These are phyloP conservation scores for Oryza meyeriana DNA, from an alignment of 176 grass and related monocot genomes.

Conservation along the genomic window DNA sequence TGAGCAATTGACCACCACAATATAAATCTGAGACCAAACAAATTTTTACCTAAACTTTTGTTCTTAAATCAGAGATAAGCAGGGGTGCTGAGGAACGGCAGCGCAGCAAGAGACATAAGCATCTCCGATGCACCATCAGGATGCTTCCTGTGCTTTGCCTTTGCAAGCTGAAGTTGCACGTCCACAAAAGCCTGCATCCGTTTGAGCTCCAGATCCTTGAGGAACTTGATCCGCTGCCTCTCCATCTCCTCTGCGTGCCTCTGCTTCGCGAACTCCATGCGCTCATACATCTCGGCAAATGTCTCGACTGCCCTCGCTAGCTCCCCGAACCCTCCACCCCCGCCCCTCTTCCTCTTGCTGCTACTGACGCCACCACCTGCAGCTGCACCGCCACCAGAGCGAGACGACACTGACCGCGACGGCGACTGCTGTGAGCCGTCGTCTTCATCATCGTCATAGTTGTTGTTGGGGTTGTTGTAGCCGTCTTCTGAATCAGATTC, in stretches of 20 bases:
- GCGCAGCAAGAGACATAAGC: constrained; percentile 55
- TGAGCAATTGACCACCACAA: background rate
- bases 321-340: constrained; percentile 57
- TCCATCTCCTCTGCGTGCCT: constrained; percentile 86
- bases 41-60: constrained; percentile 48
- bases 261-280: constrained; percentile 82
- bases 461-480: constrained; percentile 40
- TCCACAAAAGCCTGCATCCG: constrained; percentile 94
- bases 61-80: constrained; percentile 48
- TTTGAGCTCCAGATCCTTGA: constrained; percentile 83
- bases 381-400: constrained; percentile 17
- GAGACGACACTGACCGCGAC: constrained; percentile 57
- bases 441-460: constrained; percentile 31
- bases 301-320: constrained; percentile 74
- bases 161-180: constrained; percentile 78
- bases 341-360: constrained; percentile 37
- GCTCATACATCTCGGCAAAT: constrained; percentile 87
- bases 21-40: background rate
- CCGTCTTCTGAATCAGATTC: constrained; percentile 59
- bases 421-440: constrained; percentile 41
- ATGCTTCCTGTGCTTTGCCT: constrained; percentile 48
- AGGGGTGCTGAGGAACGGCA: constrained; percentile 69
- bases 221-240: constrained; percentile 90
- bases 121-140: constrained; percentile 45
- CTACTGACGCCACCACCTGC: background rate